Percentiles rank a stretch among this genome's conserved stretches.
These are phyloP conservation scores for Astrothelium subdiscretum DNA, from an alignment of 495 filamentous ascomycete genomes.

Conservation along the genomic window DNA sequence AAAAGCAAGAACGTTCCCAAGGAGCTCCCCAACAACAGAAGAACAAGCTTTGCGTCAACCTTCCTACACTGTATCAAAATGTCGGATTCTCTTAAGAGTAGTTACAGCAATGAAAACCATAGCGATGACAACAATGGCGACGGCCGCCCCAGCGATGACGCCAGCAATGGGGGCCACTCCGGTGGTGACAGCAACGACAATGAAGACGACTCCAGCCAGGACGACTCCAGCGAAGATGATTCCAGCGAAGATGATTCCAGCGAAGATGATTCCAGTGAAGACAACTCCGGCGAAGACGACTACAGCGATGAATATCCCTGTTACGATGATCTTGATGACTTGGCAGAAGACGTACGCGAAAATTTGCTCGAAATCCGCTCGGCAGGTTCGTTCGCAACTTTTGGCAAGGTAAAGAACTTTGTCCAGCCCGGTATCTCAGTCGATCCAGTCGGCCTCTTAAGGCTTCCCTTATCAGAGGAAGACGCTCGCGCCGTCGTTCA, in stretches of 20 bases:
- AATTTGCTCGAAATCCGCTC: neutral
- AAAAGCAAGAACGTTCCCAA: no score
- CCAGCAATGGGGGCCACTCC: no score
- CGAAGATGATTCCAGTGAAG: neutral
- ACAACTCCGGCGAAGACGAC: neutral
- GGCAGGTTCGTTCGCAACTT: neutral
- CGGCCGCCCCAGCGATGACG: neutral
- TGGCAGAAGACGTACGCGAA: neutral
- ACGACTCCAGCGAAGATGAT: neutral
- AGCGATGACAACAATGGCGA: neutral
- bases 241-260: neutral
- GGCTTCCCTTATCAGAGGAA: neutral
- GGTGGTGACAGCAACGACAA: no score
- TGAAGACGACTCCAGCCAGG: no score
- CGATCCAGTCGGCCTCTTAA: neutral
- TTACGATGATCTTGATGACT: neutral
- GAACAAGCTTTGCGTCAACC: no score
- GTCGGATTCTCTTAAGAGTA: no score
- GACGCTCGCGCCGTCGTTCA: neutral
- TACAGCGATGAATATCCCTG: neutral
- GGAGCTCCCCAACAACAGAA: no score
- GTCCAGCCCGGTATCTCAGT: neutral
- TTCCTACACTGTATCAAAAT: no score
- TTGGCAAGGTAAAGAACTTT: neutral
- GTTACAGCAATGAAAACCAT: neutral